These are phyloP conservation scores for Tylopilus sp. DNA, from an alignment of 768 basidiomycete species.

Conservation along the genomic window DNA sequence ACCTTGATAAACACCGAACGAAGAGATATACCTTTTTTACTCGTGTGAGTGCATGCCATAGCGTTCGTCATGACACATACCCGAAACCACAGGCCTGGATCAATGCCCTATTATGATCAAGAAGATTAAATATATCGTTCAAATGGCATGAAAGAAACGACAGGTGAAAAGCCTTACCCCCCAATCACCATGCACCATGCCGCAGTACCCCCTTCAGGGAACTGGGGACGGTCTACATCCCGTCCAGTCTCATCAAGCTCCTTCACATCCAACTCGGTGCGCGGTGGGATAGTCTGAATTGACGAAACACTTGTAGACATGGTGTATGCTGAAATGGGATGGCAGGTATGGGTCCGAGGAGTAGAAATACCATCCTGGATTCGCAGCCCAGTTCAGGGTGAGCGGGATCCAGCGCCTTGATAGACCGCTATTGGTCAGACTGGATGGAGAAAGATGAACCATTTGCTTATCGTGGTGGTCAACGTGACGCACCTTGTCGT, in stretches of 20 bases:
- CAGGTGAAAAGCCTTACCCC: slow-evolving; percentile 11
- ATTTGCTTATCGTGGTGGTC: background rate
- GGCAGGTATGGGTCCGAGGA: background rate
- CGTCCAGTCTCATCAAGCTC: background rate
- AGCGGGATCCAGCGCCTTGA: background rate
- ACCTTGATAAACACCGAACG: slow-evolving; percentile 44
- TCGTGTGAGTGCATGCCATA: background rate
- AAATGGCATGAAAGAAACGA: too few relatives aligned
- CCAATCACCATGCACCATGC: slow-evolving; percentile 27
- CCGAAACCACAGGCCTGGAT: slow-evolving; percentile 34
- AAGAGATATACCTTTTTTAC: slow-evolving; percentile 31
- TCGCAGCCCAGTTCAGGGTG: background rate
- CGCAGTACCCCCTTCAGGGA: slow-evolving; percentile 29
- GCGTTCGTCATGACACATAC: slow-evolving; percentile 6
- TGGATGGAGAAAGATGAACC: background rate
- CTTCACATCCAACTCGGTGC: background rate
- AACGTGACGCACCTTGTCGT: background rate
- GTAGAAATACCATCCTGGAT: too few relatives aligned
- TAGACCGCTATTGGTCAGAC: background rate
- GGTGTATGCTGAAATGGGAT: background rate
- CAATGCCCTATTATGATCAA: slow-evolving; percentile 24
- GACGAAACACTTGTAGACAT: slow-evolving; percentile 11
- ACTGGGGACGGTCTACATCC: slow-evolving; percentile 1
- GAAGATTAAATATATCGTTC: background rate
- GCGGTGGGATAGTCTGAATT: background rate